Evolutionary conservation across 1,284 basidiomycete genomes (phyloP), one percentile per base, ranked within the genome.

Genomic region (Melanopsichium pennsylvanicum): DNA sequence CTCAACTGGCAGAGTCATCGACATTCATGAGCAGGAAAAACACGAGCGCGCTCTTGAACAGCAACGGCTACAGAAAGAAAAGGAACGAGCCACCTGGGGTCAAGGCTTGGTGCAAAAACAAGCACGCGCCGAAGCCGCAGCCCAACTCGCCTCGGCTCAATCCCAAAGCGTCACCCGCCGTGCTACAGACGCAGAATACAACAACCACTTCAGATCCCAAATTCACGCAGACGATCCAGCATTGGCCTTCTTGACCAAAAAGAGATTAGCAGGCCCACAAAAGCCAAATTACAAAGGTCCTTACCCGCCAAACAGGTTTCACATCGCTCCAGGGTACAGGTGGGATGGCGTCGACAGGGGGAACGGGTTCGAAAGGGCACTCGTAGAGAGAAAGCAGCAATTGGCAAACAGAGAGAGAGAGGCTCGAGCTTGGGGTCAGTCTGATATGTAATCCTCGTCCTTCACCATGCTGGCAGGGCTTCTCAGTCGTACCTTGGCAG

Each of bases 151-250:
- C 4, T 25, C 51, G 5, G 39, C 56, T 2, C 32, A 29, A 6
- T 32, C 64, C 1, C 50, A 41, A 35, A 27, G 35, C 19, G 11
- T 63, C 13, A 21, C 43, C 2, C 36, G 56, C 7, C 23, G 46
- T n/a, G 90, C 86, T 2, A 90, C 96, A 70, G 96, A 98, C 82
- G 85, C 82, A 50, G 89, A 90, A 0, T 84, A 97, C 79, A 97
- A 97, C 77, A 87, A 88, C 48, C 89, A 91, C 55, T 82, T 91
- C 81, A 90, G 87, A 81, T 85, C 88, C 9, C 86, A 88, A 63
- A 88, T 91, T 33, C 82, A 91, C 18, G 95, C 92, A 90, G 93
- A 97, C 78, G 95, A 98, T 82, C 95, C 95, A 10, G 94, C 93
- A 0, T 89, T 92, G 3, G 89, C 88, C 8, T 99, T 98, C 83